A percentile compares a stretch with the other conserved stretches of the same genome.
phyloP scores from a whole-genome alignment of 2,329 filamentous ascomycete genomes.

The Metarhizium robertsii region DNA sequence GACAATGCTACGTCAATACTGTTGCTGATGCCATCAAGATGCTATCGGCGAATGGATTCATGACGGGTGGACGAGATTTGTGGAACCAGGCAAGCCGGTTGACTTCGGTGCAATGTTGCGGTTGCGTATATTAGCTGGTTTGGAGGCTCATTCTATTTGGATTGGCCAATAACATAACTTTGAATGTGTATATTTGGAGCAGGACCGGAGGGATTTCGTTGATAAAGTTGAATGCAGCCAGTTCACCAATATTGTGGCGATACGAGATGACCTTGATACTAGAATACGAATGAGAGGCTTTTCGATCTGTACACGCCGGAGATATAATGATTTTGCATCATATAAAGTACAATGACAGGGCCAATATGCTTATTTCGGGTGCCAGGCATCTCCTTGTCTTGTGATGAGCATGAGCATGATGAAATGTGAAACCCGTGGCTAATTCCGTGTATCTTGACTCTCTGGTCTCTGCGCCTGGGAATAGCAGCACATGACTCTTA shows the following conservation, averaged over 20 bases:
- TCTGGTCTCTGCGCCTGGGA: too few species aligned
- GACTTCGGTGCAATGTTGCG: neutral
- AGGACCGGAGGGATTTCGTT: neutral
- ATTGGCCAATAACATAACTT: neutral
- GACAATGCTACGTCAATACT: neutral
- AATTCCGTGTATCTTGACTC: too few species aligned
- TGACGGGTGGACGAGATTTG: neutral
- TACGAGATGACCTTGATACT: neutral
- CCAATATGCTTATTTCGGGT: too few species aligned
- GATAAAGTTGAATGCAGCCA: neutral
- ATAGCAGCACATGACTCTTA: too few species aligned
- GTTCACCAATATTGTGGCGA: neutral
- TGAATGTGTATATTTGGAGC: neutral
- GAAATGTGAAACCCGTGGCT: too few species aligned
- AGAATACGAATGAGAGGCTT: too few species aligned
- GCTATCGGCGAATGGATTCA: neutral
- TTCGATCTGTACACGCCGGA: too few species aligned
- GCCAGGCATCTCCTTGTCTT: too few species aligned
- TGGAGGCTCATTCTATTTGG: neutral
- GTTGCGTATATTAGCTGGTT: neutral
- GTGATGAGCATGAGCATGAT: too few species aligned
- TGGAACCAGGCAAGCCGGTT: neutral
- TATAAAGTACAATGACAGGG: too few species aligned
- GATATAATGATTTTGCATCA: too few species aligned
- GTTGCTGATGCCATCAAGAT: neutral